These are phyloP conservation scores for Pseudogymnoascus sp. DNA, from an alignment of 2,329 filamentous ascomycete genomes.

Conservation along the genomic window DNA sequence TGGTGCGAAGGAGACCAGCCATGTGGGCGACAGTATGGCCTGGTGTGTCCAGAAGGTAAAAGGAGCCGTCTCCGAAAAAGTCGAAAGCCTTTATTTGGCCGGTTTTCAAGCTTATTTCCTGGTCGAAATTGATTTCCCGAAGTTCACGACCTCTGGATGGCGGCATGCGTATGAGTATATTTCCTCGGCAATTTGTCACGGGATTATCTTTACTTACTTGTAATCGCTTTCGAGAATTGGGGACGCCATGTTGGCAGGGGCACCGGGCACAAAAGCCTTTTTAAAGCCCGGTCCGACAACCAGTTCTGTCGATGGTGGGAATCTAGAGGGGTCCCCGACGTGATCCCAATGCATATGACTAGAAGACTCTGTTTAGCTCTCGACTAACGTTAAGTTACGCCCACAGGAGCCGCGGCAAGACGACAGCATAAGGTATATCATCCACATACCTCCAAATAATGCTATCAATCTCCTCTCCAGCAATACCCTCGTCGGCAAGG, in stretches of 20 bases:
- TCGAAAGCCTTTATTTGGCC: conserved; percentile 31
- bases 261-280: not conserved
- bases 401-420: not conserved
- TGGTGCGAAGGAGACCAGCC: not conserved
- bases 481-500: conserved; percentile 31
- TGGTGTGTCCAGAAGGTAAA: not conserved
- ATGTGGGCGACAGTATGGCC: not conserved
- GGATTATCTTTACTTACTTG: not conserved
- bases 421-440: not conserved
- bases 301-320: not conserved
- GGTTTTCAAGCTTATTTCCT: conserved; percentile 29
- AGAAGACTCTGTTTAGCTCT: not conserved
- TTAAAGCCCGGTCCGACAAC: not conserved
- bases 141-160: conserved; percentile 27
- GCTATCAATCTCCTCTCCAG: conserved; percentile 27
- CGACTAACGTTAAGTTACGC: not conserved
- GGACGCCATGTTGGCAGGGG: not conserved
- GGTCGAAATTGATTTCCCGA: conserved; percentile 26
- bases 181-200: not conserved
- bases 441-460: conserved; percentile 25
- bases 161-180: not conserved
- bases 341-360: not conserved
- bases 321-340: not conserved
- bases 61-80: not conserved
- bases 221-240: not conserved